A percentile compares a stretch with the other conserved stretches of the same genome.
Conservation (phyloP, 2,329 filamentous ascomycete species). For the Verticillium nonalfalfae region DNA sequence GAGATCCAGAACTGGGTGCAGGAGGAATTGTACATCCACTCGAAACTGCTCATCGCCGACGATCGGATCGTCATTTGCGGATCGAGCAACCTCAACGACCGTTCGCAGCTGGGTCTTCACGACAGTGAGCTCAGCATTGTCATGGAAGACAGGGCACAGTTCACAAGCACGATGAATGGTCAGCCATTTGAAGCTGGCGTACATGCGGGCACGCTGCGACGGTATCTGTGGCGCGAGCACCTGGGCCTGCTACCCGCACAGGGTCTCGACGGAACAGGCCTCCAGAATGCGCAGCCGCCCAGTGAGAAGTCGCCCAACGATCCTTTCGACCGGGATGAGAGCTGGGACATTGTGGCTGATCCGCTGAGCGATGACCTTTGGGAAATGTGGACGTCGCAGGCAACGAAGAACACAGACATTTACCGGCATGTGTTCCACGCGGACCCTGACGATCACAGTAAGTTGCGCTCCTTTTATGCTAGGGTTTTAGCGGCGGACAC, state of each 20-base stretch:
- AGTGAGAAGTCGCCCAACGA: conserved; percentile 61
- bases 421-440: conserved; percentile 80
- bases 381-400: conserved; percentile 62
- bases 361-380: conserved; percentile 62
- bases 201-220: conserved; percentile 73
- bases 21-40: conserved; percentile 93
- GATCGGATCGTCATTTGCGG: conserved; percentile 81
- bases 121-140: conserved; percentile 89
- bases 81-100: conserved; percentile 87
- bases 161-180: conserved; percentile 74
- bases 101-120: conserved; percentile 79
- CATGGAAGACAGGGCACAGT: conserved; percentile 71
- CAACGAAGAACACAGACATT: conserved; percentile 64
- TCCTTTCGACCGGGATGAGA: conserved; percentile 51
- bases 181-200: conserved; percentile 70
- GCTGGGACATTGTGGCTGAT: conserved; percentile 62
- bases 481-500: not conserved
- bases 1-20: conserved; percentile 89
- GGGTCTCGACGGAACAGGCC: conserved; percentile 56
- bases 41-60: conserved; percentile 84
- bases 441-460: conserved; percentile 81
- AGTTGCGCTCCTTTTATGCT: conserved; percentile 17
- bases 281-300: conserved; percentile 70
- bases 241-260: conserved; percentile 75
- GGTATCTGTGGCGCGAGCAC: conserved; percentile 87